phyloP scores from a whole-genome alignment of 2,329 filamentous ascomycete species.

The Ascochyta rabiei region DNA sequence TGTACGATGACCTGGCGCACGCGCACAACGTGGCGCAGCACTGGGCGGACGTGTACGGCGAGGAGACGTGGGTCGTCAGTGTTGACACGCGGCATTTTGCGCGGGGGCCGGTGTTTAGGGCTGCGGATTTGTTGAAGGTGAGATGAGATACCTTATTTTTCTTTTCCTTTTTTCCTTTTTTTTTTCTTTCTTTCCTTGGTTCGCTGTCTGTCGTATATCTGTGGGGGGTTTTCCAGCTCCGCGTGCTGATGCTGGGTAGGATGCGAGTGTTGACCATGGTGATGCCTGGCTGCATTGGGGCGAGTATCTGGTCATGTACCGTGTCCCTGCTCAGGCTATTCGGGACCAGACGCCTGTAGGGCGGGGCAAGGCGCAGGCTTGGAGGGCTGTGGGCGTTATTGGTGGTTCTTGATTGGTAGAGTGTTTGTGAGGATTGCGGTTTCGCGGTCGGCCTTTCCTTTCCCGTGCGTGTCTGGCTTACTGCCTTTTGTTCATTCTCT shows the following conservation, averaged over 20 bases:
- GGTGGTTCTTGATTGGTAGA: slow-evolving; percentile 12
- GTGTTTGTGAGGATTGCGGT: not conserved
- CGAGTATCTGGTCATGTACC: slow-evolving; percentile 46
- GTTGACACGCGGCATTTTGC: slow-evolving; percentile 41
- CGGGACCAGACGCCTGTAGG: slow-evolving; percentile 36
- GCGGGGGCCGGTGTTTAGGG: slow-evolving; percentile 41
- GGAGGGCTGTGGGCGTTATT: slow-evolving; percentile 30
- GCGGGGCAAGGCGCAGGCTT: slow-evolving; percentile 22
- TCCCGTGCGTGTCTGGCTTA: no score
- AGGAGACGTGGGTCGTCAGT: slow-evolving; percentile 34
- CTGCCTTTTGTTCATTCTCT: no score
- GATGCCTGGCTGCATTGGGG: slow-evolving; percentile 39
- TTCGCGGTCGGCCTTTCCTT: not conserved
- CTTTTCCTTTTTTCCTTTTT: no score
- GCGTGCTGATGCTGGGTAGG: not conserved
- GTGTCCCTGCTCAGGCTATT: slow-evolving; percentile 41
- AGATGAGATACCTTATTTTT: no score
- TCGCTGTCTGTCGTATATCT: not conserved
- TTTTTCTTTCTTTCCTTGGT: no score
- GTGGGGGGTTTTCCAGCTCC: no score
- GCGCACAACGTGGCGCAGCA: slow-evolving; percentile 36
- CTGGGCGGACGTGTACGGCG: slow-evolving; percentile 26
- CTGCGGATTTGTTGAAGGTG: slow-evolving; percentile 35
- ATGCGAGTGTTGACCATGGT: slow-evolving; percentile 2
- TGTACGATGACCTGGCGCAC: slow-evolving; percentile 36